Evolutionary conservation across 1,284 basidiomycete genomes (phyloP), one percentile per base, ranked within the genome.

Genomic region (Cryptococcus maquisensis): DNA sequence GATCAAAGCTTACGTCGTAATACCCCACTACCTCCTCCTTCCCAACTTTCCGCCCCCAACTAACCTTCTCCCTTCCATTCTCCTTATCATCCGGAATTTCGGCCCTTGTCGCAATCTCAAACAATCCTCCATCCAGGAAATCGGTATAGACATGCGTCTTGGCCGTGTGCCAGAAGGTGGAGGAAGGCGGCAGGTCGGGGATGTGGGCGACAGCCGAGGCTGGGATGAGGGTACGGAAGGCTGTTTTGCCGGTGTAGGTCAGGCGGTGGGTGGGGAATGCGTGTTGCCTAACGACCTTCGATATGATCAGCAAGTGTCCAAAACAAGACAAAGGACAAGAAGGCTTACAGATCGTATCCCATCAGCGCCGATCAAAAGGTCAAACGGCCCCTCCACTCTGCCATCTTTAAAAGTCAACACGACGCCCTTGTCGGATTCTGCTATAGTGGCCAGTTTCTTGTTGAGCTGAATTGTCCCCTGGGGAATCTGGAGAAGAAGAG

Each of bases 361-460:
- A 47, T 71, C 69, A 2, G 66, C 69, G 3, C 69, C 69, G 23
- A 71, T 53, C 20, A 71, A 32, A 13, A 71, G 52, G 45, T 68
- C 67, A 45, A 62, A 66, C 1, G 61, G 61, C 13, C 62, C 66
- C 2, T 49, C 57, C 0, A 20, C 39, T 0, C 51, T 56, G 3
- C 59, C 61, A 40, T 69, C 67, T 37, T 59, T 41, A 49, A 71
- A 69, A 0, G 39, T 48, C 8, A 69, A 32, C n/a, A 35, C 43
- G 1, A 59, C 49, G 3, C 60, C 49, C 28, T 32, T 3, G 1
- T 44, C 10, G 3, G 45, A 26, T 37, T 66, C 63, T 9, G 28
- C 26, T 21, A 66, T 47, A 23, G 23, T 40, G 1, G 32, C 39
- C 8, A 71, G 58, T 24, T 51, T 44, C 46, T 69, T 68, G 20